Evolutionary conservation across 495 filamentous ascomycete genomes (phyloP).

Genomic region (Oleoguttula mirabilis): DNA sequence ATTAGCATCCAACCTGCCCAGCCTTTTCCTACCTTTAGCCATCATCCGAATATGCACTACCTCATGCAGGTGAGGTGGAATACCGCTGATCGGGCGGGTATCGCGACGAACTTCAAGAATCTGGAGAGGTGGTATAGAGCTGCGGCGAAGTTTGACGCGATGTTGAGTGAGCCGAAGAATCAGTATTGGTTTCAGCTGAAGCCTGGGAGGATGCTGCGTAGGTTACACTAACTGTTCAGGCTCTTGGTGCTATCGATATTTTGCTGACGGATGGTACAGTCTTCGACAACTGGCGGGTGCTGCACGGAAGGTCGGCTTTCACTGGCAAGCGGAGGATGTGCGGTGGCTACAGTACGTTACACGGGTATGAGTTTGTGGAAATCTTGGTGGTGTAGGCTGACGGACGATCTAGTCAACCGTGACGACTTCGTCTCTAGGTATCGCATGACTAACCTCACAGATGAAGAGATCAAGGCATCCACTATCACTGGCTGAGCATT

Average conservation of each 20-base stretch:
- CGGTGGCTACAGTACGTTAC: conserved; percentile 57
- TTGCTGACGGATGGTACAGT: conserved; percentile 35
- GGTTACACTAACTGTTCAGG: no score
- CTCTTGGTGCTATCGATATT: no score
- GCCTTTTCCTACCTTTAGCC: conserved; percentile 56
- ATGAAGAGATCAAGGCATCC: conserved; percentile 39
- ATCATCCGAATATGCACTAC: conserved; percentile 30
- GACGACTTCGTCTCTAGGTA: conserved; percentile 78
- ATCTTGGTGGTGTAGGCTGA: no score
- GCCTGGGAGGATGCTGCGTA: conserved; percentile 68
- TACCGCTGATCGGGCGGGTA: conserved; percentile 65
- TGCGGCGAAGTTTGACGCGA: conserved; percentile 32
- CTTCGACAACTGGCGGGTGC: conserved; percentile 90
- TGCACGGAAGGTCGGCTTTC: conserved; percentile 75
- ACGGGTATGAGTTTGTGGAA: conserved; percentile 38
- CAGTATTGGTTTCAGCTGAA: conserved; percentile 65
- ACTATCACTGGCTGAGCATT: conserved; percentile 21
- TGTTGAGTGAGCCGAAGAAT: conserved; percentile 16
- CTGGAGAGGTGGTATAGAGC: conserved; percentile 61
- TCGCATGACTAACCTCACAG: conserved; percentile 54
- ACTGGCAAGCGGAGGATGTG: conserved; percentile 76
- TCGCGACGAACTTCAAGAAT: conserved; percentile 33
- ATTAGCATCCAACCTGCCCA: conserved; percentile 59
- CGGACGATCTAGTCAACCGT: conserved; percentile 60
- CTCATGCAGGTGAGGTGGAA: conserved; percentile 79